Conservation (phyloP, 331 rosid species). For the Pyrus hybrid region DNA sequence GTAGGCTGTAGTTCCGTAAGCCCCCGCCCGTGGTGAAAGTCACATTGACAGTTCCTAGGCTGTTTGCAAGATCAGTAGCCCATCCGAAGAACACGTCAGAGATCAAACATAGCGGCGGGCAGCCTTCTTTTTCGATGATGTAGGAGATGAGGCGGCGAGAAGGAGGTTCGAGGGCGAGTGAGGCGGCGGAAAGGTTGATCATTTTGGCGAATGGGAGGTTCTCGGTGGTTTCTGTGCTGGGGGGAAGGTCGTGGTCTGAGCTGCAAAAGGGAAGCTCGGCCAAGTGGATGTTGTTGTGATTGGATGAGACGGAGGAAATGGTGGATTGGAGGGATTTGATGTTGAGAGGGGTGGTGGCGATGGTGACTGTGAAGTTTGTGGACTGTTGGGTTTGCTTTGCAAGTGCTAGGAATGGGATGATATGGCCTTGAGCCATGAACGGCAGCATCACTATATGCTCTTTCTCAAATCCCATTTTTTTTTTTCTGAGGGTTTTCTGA, state of each 20-base stretch:
- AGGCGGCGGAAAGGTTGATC: slow-evolving; percentile 18
- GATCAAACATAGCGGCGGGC: slow-evolving; percentile 40
- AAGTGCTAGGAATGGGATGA: slow-evolving; percentile 36
- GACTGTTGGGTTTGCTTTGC: slow-evolving; percentile 24
- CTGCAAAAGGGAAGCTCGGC: slow-evolving; percentile 18
- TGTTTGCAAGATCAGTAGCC: slow-evolving; percentile 34
- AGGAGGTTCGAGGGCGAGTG: slow-evolving; percentile 44
- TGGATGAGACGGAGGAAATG: background rate
- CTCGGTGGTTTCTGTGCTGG: slow-evolving; percentile 46
- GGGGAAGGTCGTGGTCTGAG: slow-evolving; percentile 42
- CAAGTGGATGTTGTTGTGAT: background rate
- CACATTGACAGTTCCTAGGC: slow-evolving; percentile 23
- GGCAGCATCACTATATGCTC: slow-evolving; percentile 41
- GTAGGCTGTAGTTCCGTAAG: slow-evolving; percentile 45
- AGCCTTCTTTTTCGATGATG: slow-evolving; percentile 28
- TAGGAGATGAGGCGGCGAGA: slow-evolving; percentile 34
- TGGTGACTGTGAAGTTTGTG: slow-evolving; percentile 20
- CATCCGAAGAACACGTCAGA: slow-evolving; percentile 54
- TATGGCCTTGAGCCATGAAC: slow-evolving; percentile 46
- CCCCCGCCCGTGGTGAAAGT: slow-evolving; percentile 50
- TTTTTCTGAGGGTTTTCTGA: no score
- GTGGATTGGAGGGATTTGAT: slow-evolving; percentile 21
- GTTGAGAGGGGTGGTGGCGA: slow-evolving; percentile 34
- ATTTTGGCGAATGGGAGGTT: slow-evolving; percentile 21
- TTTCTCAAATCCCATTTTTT: slow-evolving; percentile 2